Evolutionary conservation across 768 basidiomycete species (phyloP).

Genomic region (Russula griseocarnosa): DNA sequence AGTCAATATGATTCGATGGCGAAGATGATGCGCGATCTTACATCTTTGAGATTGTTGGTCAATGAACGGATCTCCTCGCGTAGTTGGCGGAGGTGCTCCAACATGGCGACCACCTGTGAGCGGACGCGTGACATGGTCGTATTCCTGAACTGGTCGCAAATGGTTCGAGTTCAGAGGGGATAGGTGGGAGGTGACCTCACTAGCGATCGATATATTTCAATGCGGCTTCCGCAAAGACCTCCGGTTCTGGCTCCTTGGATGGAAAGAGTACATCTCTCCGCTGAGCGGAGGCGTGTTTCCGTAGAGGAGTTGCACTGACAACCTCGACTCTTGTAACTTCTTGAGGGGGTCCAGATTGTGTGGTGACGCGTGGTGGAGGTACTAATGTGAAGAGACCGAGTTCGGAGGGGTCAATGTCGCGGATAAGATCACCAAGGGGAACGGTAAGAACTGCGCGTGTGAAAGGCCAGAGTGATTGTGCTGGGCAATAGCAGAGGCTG

Average conservation of each 20-base stretch:
- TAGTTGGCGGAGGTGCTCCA: constrained; percentile 39
- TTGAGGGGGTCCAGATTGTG: constrained; percentile 31
- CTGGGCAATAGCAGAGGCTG: constrained; percentile 37
- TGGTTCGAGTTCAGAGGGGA: not conserved
- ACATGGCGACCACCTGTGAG: constrained; percentile 39
- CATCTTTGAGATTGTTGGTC: constrained; percentile 40
- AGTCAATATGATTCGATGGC: constrained; percentile 20
- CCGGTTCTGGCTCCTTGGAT: constrained; percentile 55
- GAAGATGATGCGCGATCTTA: constrained; percentile 30
- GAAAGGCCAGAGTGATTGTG: constrained; percentile 41
- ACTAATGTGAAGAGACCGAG: constrained; percentile 70
- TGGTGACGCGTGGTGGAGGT: constrained; percentile 35
- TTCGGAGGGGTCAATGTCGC: constrained; percentile 74
- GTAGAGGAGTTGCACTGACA: constrained; percentile 65
- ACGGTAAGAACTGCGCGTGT: constrained; percentile 60
- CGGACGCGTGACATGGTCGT: constrained; percentile 48
- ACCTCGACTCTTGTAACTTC: constrained; percentile 64
- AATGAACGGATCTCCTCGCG: constrained; percentile 39
- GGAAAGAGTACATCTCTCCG: constrained; percentile 33
- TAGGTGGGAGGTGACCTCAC: constrained; percentile 41
- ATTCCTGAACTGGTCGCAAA: constrained; percentile 34
- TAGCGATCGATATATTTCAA: constrained; percentile 74
- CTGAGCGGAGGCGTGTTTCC: constrained; percentile 44
- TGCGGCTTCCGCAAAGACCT: constrained; percentile 72
- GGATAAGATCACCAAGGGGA: constrained; percentile 69